Evolutionary conservation across 1,284 basidiomycete genomes (phyloP).

Genomic region (Veloporphyrellus conicus): DNA sequence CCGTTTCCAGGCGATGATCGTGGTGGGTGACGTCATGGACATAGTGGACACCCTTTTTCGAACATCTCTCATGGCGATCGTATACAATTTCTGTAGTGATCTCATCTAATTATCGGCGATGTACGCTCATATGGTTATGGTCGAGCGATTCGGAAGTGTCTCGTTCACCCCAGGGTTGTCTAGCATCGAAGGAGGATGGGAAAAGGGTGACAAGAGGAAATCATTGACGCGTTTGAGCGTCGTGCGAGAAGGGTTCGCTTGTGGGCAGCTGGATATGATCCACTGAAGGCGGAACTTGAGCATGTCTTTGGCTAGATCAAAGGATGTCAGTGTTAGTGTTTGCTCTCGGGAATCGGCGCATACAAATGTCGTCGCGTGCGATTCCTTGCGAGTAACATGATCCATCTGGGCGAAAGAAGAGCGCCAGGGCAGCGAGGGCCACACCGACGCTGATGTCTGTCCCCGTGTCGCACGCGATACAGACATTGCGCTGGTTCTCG

Average conservation of each 20-base stretch:
- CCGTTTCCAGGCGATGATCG: conserved; percentile 11
- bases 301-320: conserved; percentile 46
- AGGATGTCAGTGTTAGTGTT: background rate
- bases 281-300: conserved; percentile 72
- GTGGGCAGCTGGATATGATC: conserved; percentile 70
- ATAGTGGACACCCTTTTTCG: too few relatives aligned
- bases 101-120: background rate
- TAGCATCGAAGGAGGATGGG: conserved; percentile 9
- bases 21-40: background rate
- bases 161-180: too few relatives aligned
- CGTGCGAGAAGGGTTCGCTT: conserved; percentile 69
- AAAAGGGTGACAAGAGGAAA: conserved; percentile 52
- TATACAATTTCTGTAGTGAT: too few relatives aligned
- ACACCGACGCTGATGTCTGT: conserved; percentile 64
- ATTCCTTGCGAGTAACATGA: conserved; percentile 19
- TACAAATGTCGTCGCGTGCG: conserved; percentile 18
- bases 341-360: background rate
- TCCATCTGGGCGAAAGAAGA: conserved; percentile 57
- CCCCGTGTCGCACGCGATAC: conserved; percentile 54
- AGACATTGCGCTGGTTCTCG: conserved; percentile 36
- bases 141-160: too few relatives aligned
- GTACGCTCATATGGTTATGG: too few relatives aligned
- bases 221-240: conserved; percentile 79
- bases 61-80: too few relatives aligned
- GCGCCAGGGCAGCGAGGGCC: conserved; percentile 51